Evolutionary conservation across 495 filamentous ascomycete genomes (phyloP), one percentile per base, ranked within the genome.

Genomic region (Sphaerosporella brunnea): DNA sequence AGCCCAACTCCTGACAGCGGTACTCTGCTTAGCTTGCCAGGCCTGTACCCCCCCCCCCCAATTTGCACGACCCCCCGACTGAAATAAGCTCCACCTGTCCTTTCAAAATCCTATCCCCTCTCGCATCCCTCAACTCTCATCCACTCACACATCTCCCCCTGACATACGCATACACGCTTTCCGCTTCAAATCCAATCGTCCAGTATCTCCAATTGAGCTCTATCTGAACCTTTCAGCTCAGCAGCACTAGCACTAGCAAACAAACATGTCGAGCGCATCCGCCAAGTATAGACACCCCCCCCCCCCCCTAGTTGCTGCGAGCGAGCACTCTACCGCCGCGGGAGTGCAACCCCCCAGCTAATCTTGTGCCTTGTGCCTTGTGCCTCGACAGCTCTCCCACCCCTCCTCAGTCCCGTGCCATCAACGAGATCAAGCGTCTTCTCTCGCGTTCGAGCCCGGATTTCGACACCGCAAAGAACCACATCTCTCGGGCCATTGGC

Each of bases 381-480:
- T 46, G n/a, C n/a, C n/a, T n/a, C n/a, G n/a, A 23, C 43, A 48
- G 45, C 23, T 8, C 32, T 18, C 45, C 45, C 7, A 48, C 19
- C 2, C 34, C 45, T 10, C 35, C 32, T 10, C 45, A 48, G 23
- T 11, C 8, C 34, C 45, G 45, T 30, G 45, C 45, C 23, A 37
- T 48, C 35, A 39, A 39, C 23, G 45, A 48, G 23, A 48, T 48
- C 35, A 38, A 37, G n/a, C 45, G 45, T 8, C 21, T 48, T n/a
- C 45, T 48, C 20, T 24, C 32, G 2, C 32, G 45, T 5, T 2
- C 23, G 4, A 38, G 39, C 18, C 45, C 45, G 10, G 45, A 48
- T 23, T 32, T 48, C 32, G 23, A 8, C 10, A 39, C 45, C 10
- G 35, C 35, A 10, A 39, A 48, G 19, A 39, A 19, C 5, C 35